Percentiles rank a stretch among this genome's conserved stretches.
Conservation (phyloP, 768 basidiomycete genomes). For the Trichaptum fuscoviolaceum region DNA sequence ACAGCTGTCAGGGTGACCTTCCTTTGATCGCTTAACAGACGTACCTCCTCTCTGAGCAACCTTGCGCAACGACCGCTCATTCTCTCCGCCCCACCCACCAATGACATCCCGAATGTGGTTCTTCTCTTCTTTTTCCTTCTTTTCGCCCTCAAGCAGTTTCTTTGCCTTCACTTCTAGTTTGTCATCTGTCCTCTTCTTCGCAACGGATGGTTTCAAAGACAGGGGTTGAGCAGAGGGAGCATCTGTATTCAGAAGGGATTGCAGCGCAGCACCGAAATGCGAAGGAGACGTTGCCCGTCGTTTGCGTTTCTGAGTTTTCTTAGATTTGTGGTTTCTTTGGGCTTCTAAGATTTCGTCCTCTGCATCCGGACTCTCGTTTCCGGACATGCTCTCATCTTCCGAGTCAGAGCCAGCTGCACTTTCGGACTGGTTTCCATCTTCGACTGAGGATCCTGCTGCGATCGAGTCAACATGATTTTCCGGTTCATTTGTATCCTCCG, state of each 20-base stretch:
- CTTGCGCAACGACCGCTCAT: constrained; percentile 71
- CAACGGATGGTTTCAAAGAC: constrained; percentile 72
- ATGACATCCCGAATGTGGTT: constrained; percentile 65
- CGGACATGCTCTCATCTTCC: constrained; percentile 20
- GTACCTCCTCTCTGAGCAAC: constrained; percentile 81
- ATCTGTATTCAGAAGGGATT: constrained; percentile 65
- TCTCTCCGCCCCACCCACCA: constrained; percentile 86
- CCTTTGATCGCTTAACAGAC: constrained; percentile 16
- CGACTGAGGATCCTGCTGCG: constrained; percentile 14
- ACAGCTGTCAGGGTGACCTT: not conserved
- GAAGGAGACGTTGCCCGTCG: constrained; percentile 70
- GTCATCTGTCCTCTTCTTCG: constrained; percentile 65
- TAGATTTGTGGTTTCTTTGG: constrained; percentile 54
- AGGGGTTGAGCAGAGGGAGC: constrained; percentile 66
- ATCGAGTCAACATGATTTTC: constrained; percentile 22
- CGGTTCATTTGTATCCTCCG: constrained; percentile 10
- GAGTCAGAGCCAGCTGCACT: constrained; percentile 22
- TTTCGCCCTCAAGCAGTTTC: constrained; percentile 65
- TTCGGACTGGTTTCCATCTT: constrained; percentile 18
- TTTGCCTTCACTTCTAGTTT: constrained; percentile 69
- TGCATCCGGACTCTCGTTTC: constrained; percentile 37
- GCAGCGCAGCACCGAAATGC: constrained; percentile 70
- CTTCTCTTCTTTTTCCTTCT: constrained; percentile 68
- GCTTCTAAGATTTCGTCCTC: constrained; percentile 59
- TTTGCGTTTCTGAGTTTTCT: constrained; percentile 79